Base-by-base conservation (phyloP, 2,329 filamentous ascomycete species). In the Gaeumannomyces tritici region DNA sequence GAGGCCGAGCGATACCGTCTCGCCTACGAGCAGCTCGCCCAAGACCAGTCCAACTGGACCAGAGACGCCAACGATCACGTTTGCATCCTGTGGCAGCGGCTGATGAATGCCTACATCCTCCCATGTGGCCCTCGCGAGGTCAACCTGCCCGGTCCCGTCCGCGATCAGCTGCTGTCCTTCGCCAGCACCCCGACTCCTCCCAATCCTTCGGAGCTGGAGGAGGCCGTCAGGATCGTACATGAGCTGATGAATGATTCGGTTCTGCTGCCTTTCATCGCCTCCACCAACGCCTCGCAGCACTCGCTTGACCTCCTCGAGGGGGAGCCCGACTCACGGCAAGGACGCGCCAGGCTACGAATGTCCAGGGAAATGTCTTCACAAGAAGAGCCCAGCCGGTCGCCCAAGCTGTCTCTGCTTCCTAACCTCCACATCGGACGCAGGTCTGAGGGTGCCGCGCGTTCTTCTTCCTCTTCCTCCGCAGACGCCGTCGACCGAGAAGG, bases 181-280 rank as follows among this genome's bases (percentile, higher is more conserved):
- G 82, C 85, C 9, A 80, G 79, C 64, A 75, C 82, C 18, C 74
- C 78, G 1, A 77, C 80, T 0, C 91, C 93, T 8, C 89, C 88
- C 6, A 77, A 85, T 63, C 93, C 95, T 1, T 84, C 88, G 55
- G 84, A 87, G 62, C 80, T 99, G 21, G 89, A 96, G 64, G 84
- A 90, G 60, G 92, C 95, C 26, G 89, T 96, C 28, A 83, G 84
- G 65, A 96, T 96, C 65, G 90, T 97, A 55, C 93, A 93, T 73
- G 95, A 98, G 68, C 80, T 99, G 62, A 98, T 99, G 93, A 96
- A 96, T 69, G 95, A 98, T 73, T 97, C 93, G 4, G 90, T 98
- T 0, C 80, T 98, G 61, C 87, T 96, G 0, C 93, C 93, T 0
- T 99, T 98, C 72, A 81, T 98, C 62, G 93, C 96, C 65, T 83